phyloP scores from a whole-genome alignment of 2,329 filamentous ascomycete species.

The Colletotrichum eleusines region DNA sequence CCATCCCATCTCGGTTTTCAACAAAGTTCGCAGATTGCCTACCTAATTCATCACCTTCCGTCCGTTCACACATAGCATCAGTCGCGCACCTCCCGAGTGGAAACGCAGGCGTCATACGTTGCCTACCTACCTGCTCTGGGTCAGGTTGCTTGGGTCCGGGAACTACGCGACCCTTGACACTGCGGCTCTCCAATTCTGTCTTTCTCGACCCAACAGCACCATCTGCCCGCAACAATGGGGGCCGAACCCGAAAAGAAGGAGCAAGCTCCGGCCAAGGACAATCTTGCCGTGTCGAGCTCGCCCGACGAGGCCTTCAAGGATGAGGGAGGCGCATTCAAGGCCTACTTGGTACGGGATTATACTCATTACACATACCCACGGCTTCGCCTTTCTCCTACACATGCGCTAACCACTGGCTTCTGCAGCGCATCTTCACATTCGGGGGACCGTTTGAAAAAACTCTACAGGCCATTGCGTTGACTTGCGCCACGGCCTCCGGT shows the following conservation, averaged over 20 bases:
- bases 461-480: constrained; percentile 47
- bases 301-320: constrained; percentile 31
- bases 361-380: background rate
- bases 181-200: background rate
- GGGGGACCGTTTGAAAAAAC: constrained; percentile 47
- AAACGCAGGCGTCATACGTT: background rate
- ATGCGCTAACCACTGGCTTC: background rate
- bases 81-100: background rate
- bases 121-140: background rate
- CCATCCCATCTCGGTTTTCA: background rate
- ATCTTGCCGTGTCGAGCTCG: constrained; percentile 10
- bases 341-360: constrained; percentile 37
- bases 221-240: constrained; percentile 23
- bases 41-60: too few species aligned
- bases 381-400: background rate
- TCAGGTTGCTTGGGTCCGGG: background rate
- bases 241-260: constrained; percentile 27
- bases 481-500: constrained; percentile 53
- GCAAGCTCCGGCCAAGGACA: constrained; percentile 22
- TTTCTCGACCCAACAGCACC: background rate
- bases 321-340: constrained; percentile 41
- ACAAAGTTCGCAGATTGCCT: background rate
- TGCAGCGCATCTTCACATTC: constrained; percentile 50
- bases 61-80: too few species aligned
- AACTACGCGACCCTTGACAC: background rate